A percentile compares a stretch with the other conserved stretches of the same genome.
Evolutionary conservation across 2,329 filamentous ascomycete genomes (phyloP).

Genomic region (Arthrocladium fulminans): DNA sequence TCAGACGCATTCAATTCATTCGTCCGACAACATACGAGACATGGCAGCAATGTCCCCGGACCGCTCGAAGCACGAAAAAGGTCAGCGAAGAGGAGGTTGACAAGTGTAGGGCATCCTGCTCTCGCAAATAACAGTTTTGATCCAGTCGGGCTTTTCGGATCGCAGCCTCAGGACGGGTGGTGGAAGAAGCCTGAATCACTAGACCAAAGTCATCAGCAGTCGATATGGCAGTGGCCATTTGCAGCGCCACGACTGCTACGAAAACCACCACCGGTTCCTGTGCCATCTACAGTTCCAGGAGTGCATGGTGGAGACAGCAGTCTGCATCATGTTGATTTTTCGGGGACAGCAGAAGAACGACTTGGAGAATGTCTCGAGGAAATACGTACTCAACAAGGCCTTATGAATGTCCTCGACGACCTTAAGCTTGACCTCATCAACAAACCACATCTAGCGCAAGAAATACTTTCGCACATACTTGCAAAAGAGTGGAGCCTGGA

Average conservation of each 20-base stretch:
- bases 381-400: neutral
- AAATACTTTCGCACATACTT: slow-evolving; percentile 13
- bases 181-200: slow-evolving; percentile 13
- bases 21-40: slow-evolving; percentile 41
- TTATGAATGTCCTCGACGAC: slow-evolving; percentile 3
- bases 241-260: slow-evolving; percentile 3
- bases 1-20: slow-evolving; percentile 36
- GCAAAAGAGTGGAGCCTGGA: neutral
- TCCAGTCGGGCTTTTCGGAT: slow-evolving; percentile 34
- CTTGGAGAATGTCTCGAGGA: neutral
- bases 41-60: slow-evolving; percentile 54
- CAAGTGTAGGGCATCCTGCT: slow-evolving; percentile 34
- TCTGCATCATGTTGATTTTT: neutral
- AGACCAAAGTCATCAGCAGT: neutral
- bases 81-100: slow-evolving; percentile 48
- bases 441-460: slow-evolving; percentile 8
- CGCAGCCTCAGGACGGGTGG: slow-evolving; percentile 16
- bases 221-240: slow-evolving; percentile 13
- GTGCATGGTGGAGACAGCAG: neutral
- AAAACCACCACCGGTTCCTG: neutral
- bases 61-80: slow-evolving; percentile 53
- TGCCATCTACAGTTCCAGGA: neutral
- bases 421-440: slow-evolving; percentile 10
- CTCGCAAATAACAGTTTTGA: slow-evolving; percentile 28
- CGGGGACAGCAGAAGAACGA: neutral